These are phyloP conservation scores for Wickerhamiella qilinensis DNA, from an alignment of 805 yeast genomes.

Conservation along the genomic window DNA sequence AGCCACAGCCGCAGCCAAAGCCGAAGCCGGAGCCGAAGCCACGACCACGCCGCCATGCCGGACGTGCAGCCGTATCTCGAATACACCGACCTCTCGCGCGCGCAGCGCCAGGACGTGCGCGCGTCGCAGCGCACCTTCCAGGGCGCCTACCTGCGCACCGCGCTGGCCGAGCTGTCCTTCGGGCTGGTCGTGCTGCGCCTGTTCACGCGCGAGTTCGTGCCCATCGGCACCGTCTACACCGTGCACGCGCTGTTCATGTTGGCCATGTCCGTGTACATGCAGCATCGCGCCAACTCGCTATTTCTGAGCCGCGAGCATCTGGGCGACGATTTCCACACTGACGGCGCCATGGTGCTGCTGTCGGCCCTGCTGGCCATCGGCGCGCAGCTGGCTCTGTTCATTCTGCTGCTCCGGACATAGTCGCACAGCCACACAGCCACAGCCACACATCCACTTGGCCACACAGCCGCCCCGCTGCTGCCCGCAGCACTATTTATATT, in stretches of 20 bases:
- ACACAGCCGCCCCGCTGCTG: too few relatives aligned
- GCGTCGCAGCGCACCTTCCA: conserved; percentile 76
- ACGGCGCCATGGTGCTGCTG: conserved; percentile 44
- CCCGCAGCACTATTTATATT: too few relatives aligned
- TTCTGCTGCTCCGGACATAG: conserved; percentile 28
- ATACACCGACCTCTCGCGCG: conserved; percentile 4
- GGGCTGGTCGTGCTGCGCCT: conserved; percentile 48
- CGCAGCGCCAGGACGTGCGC: conserved; percentile 19
- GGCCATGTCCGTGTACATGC: conserved; percentile 23
- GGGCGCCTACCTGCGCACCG: conserved; percentile 66
- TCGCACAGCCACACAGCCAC: not conserved
- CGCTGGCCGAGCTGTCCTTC: conserved; percentile 52
- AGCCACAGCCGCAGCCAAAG: too few relatives aligned
- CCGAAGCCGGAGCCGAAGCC: too few relatives aligned
- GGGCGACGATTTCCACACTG: conserved; percentile 35
- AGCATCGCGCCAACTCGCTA: conserved; percentile 20
- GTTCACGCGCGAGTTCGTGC: conserved; percentile 45
- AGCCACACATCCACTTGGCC: too few relatives aligned
- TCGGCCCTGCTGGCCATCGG: conserved; percentile 33
- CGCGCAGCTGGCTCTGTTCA: conserved; percentile 36
- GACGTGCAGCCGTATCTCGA: not conserved
- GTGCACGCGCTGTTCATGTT: conserved; percentile 37
- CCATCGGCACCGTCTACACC: conserved; percentile 51
- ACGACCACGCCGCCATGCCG: not conserved
- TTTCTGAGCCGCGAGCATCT: conserved; percentile 23